These are phyloP conservation scores for Flaveria bidentis DNA, from an alignment of 129 eudicot species.

Conservation along the genomic window DNA sequence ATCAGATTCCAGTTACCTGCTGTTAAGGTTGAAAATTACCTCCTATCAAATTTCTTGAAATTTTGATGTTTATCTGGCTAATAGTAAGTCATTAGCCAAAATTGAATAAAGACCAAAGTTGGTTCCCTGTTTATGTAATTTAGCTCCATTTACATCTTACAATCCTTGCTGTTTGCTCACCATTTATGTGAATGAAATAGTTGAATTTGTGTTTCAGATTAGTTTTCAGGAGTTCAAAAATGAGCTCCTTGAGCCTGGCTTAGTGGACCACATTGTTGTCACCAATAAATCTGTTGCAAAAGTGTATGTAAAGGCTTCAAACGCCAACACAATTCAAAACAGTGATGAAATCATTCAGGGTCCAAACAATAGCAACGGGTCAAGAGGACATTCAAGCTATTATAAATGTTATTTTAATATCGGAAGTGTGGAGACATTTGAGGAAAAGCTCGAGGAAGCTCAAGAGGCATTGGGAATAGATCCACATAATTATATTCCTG, in stretches of 20 bases:
- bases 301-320: conserved; percentile 56
- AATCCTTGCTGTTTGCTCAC: not conserved
- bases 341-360: conserved; percentile 34
- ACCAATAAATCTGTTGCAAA: conserved; percentile 60
- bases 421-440: conserved; percentile 75
- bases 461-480: conserved; percentile 66
- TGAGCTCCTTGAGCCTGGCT: conserved; percentile 75
- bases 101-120: conserved; percentile 6
- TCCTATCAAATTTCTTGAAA: not conserved
- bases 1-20: not conserved
- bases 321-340: conserved; percentile 18
- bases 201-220: conserved; percentile 48
- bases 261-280: conserved; percentile 73
- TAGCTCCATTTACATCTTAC: not conserved
- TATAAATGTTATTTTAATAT: conserved; percentile 58
- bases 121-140: not conserved
- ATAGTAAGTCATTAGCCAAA: not conserved
- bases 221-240: conserved; percentile 87
- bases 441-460: conserved; percentile 81
- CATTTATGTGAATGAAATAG: not conserved
- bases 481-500: conserved; percentile 69
- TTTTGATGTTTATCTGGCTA: not conserved
- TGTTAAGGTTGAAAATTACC: not conserved
- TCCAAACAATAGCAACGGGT: conserved; percentile 32
- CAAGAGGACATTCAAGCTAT: conserved; percentile 30